Evolutionary conservation across 1,284 basidiomycete species (phyloP).

Genomic region (Austroboletus rostrupii): DNA sequence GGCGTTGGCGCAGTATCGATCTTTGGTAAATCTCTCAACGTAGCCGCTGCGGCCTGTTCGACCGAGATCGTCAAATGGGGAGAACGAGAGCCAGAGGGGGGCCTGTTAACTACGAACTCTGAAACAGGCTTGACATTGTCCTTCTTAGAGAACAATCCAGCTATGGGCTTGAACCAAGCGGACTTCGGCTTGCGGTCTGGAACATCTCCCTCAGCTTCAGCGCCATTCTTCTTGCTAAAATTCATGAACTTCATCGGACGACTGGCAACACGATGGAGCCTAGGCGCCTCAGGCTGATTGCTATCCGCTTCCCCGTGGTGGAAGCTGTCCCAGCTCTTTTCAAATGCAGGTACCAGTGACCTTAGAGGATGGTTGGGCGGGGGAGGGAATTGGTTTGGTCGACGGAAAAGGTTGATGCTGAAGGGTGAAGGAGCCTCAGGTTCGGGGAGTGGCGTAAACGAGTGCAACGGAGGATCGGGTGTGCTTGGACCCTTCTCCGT

Average conservation of each 20-base stretch:
- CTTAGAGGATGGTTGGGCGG: constrained; percentile 27
- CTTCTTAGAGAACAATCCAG: constrained; percentile 24
- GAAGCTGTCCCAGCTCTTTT: constrained; percentile 50
- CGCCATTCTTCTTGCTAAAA: constrained; percentile 34
- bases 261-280: constrained; percentile 27
- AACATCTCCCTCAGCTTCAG: constrained; percentile 19
- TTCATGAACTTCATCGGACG: constrained; percentile 44
- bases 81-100: constrained; percentile 16
- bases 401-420: constrained; percentile 39
- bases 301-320: constrained; percentile 35
- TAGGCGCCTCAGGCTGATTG: constrained; percentile 13
- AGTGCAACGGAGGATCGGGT: constrained; percentile 34
- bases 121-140: constrained; percentile 5
- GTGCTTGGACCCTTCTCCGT: constrained; percentile 29
- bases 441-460: constrained; percentile 49
- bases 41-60: constrained; percentile 29
- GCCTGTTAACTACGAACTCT: constrained; percentile 25
- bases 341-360: constrained; percentile 33
- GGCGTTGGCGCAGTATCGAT: constrained; percentile 30
- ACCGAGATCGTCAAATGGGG: constrained; percentile 46
- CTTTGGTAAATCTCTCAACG: constrained; percentile 30
- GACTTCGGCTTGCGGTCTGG: constrained; percentile 21
- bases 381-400: constrained; percentile 29
- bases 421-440: constrained; percentile 35
- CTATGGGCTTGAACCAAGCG: constrained; percentile 27